A percentile compares a stretch with the other conserved stretches of the same genome.
These are phyloP conservation scores for Pseudogymnoascus sp. DNA, from an alignment of 2,329 filamentous ascomycete genomes.

Conservation along the genomic window DNA sequence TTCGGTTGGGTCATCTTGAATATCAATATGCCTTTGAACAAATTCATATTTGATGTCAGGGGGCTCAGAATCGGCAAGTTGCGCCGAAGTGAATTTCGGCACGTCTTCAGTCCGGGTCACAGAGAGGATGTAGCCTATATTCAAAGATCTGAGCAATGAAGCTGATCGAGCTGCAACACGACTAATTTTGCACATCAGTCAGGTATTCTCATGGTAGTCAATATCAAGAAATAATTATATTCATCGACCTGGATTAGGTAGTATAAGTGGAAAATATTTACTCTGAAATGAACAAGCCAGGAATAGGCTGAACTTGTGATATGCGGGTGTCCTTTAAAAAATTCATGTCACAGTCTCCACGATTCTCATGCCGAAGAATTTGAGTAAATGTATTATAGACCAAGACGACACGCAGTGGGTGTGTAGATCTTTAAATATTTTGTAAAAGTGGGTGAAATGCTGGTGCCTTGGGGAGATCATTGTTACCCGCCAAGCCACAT, in stretches of 20 bases:
- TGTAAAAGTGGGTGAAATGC: not conserved
- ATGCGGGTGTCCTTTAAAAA: not conserved
- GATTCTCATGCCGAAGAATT: not conserved
- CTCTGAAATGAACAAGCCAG: not conserved
- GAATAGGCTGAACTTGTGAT: not conserved
- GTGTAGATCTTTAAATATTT: not conserved
- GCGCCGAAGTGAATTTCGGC: conserved; percentile 2
- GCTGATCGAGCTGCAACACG: conserved; percentile 12
- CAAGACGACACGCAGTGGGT: not conserved
- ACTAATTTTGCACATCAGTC: not conserved
- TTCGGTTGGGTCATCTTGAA: conserved; percentile 20
- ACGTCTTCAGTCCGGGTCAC: conserved; percentile 9
- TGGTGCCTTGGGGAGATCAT: not conserved
- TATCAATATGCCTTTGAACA: conserved; percentile 17
- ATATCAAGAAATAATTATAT: not conserved
- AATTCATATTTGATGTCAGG: not conserved
- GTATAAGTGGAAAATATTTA: not conserved
- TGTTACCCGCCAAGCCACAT: not conserved
- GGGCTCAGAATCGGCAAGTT: not conserved
- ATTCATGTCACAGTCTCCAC: not conserved
- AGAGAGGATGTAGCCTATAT: conserved; percentile 11
- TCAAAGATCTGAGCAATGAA: conserved; percentile 2
- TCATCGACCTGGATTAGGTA: not conserved
- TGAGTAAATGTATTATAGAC: not conserved
- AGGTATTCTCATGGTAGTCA: not conserved